phyloP scores from a whole-genome alignment of 2,329 filamentous ascomycete genomes.

The Blumeria graminis region DNA sequence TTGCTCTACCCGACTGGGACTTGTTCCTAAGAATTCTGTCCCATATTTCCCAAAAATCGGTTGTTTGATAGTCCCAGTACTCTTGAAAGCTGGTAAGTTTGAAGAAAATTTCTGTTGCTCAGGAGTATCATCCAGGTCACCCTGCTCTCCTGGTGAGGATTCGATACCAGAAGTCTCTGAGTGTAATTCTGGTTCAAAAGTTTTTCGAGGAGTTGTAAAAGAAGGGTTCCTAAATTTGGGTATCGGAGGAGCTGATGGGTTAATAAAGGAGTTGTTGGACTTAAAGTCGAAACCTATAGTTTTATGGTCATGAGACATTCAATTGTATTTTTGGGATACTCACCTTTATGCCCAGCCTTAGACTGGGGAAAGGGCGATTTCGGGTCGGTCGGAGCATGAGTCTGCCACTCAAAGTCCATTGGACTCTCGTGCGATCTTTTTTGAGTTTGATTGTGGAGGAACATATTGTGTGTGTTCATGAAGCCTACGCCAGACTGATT shows the following conservation, averaged over 20 bases:
- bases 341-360: constrained; percentile 10
- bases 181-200: constrained; percentile 26
- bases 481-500: not conserved
- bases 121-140: constrained; percentile 25
- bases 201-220: constrained; percentile 37
- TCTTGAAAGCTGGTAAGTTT: constrained; percentile 26
- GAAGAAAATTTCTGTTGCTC: constrained; percentile 27
- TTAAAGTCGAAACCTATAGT: constrained; percentile 16
- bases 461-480: constrained; percentile 7
- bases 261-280: constrained; percentile 20
- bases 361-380: constrained; percentile 34
- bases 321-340: constrained; percentile 2
- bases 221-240: constrained; percentile 36
- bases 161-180: constrained; percentile 34
- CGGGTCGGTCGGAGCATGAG: constrained; percentile 29
- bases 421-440: constrained; percentile 32
- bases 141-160: constrained; percentile 30
- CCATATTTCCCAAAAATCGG: constrained; percentile 20
- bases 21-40: constrained; percentile 16
- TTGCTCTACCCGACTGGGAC: constrained; percentile 41
- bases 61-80: constrained; percentile 22
- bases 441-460: constrained; percentile 20
- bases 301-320: not conserved
- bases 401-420: constrained; percentile 45
- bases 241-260: constrained; percentile 20